Percentiles rank a stretch among this genome's conserved stretches.
phyloP scores from a whole-genome alignment of 495 filamentous ascomycete species.

The Physcia stellaris region DNA sequence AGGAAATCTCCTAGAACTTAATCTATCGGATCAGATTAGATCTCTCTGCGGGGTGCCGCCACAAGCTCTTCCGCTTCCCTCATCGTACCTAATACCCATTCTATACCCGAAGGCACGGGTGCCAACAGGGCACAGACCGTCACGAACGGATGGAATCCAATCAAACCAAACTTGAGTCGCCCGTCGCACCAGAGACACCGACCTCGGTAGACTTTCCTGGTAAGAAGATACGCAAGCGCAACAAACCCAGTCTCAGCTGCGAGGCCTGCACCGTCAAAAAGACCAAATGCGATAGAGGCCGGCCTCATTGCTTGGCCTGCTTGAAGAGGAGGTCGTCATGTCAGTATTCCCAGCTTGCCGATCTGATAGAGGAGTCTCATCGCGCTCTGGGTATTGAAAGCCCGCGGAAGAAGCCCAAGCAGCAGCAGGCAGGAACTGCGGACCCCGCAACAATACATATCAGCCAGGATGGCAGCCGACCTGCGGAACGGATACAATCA shows the following conservation, averaged over 20 bases:
- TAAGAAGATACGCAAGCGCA: conserved; percentile 25
- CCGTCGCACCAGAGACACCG: no score
- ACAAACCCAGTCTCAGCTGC: conserved; percentile 63
- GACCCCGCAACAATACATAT: background rate
- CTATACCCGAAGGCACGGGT: background rate
- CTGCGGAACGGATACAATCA: conserved; percentile 9
- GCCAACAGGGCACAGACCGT: no score
- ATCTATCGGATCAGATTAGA: no score
- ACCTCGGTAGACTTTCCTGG: no score
- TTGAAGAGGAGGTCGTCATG: conserved; percentile 58
- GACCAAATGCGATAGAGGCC: conserved; percentile 38
- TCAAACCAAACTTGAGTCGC: no score
- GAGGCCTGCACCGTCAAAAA: conserved; percentile 59
- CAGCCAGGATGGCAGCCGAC: conserved; percentile 4
- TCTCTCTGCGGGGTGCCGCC: no score
- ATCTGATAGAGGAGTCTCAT: conserved; percentile 42
- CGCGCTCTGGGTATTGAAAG: conserved; percentile 9
- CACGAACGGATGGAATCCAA: no score
- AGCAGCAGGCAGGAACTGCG: conserved; percentile 2
- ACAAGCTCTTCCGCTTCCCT: no score
- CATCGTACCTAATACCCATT: no score
- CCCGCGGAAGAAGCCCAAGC: conserved; percentile 11
- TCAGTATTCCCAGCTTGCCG: conserved; percentile 52
- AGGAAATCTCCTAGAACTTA: no score
- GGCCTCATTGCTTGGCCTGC: conserved; percentile 44